These are phyloP conservation scores for Trichosporon faecale DNA, from an alignment of 1,284 basidiomycete genomes.

Conservation along the genomic window DNA sequence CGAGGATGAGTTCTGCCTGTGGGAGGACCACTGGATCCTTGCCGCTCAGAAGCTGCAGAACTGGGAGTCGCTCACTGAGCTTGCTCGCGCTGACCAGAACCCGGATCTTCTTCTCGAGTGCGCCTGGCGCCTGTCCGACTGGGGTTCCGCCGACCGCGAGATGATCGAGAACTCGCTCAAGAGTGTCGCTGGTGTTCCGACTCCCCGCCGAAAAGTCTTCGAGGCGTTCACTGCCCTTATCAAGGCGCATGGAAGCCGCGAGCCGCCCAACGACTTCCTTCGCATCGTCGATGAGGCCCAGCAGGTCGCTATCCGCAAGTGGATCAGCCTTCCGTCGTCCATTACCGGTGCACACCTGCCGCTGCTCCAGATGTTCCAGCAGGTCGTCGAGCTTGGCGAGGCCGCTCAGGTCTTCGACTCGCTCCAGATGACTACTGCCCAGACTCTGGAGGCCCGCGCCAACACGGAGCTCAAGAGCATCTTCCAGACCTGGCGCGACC, in stretches of 20 bases:
- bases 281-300: slow-evolving; percentile 92
- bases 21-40: slow-evolving; percentile 99
- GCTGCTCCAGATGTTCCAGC: slow-evolving; percentile 95
- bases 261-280: slow-evolving; percentile 65
- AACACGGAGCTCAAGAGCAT: slow-evolving; percentile 94
- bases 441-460: slow-evolving; percentile 84
- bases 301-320: slow-evolving; percentile 93
- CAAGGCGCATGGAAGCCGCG: slow-evolving; percentile 55
- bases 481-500: slow-evolving; percentile 93
- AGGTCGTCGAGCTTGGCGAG: slow-evolving; percentile 96
- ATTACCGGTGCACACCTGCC: slow-evolving; percentile 92
- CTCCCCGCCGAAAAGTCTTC: slow-evolving; percentile 90
- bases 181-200: slow-evolving; percentile 76
- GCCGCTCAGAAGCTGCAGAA: slow-evolving; percentile 95
- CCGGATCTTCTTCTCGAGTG: slow-evolving; percentile 91
- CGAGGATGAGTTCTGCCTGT: slow-evolving; percentile 93
- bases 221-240: slow-evolving; percentile 88
- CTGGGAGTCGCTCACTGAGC: slow-evolving; percentile 91
- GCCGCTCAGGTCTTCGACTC: slow-evolving; percentile 92
- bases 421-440: slow-evolving; percentile 77
- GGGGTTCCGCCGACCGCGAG: slow-evolving; percentile 66
- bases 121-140: slow-evolving; percentile 92
- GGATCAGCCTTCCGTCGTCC: slow-evolving; percentile 81
- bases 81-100: slow-evolving; percentile 88
- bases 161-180: slow-evolving; percentile 80